Conservation (phyloP, 139 green algal genomes). For the Tetraselmis striata region DNA sequence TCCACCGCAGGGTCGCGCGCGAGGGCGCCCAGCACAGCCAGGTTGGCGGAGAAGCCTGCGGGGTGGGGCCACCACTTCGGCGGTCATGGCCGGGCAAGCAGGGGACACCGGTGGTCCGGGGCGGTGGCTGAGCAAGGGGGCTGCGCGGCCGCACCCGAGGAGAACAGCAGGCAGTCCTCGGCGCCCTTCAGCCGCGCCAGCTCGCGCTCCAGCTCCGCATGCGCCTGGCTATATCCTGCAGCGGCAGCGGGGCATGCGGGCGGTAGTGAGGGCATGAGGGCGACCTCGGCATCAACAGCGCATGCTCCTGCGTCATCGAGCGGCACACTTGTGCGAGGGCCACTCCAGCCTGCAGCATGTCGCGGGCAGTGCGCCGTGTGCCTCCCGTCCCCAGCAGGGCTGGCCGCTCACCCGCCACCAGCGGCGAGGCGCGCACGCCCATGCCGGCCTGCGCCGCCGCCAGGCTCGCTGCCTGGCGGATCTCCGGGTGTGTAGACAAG, state of each 20-base stretch:
- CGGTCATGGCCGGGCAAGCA: too few relatives aligned
- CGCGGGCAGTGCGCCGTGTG: too few relatives aligned
- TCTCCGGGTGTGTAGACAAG: constrained; percentile 69
- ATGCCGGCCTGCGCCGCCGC: constrained; percentile 48
- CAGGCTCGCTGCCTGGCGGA: constrained; percentile 51
- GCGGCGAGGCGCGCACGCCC: constrained; percentile 54
- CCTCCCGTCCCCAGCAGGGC: too few relatives aligned
- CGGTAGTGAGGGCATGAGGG: neutral
- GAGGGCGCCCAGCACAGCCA: constrained; percentile 62
- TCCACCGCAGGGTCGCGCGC: constrained; percentile 4
- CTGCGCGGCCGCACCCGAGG: constrained; percentile 31
- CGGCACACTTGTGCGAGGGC: neutral
- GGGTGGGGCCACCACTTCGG: neutral
- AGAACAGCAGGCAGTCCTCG: constrained; percentile 74
- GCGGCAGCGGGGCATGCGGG: too few relatives aligned
- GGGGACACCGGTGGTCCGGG: too few relatives aligned
- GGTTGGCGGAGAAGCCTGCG: constrained; percentile 86
- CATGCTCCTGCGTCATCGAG: neutral
- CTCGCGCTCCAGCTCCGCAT: constrained; percentile 71
- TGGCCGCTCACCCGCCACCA: constrained; percentile 49
- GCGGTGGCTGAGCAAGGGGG: too few relatives aligned
- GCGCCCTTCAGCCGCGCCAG: constrained; percentile 78
- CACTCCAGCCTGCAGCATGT: too few relatives aligned
- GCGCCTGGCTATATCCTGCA: constrained; percentile 67
- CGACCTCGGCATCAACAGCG: neutral